Conservation (phyloP, 108 stramenopile species). For the Aurantiochytrium sp. region DNA sequence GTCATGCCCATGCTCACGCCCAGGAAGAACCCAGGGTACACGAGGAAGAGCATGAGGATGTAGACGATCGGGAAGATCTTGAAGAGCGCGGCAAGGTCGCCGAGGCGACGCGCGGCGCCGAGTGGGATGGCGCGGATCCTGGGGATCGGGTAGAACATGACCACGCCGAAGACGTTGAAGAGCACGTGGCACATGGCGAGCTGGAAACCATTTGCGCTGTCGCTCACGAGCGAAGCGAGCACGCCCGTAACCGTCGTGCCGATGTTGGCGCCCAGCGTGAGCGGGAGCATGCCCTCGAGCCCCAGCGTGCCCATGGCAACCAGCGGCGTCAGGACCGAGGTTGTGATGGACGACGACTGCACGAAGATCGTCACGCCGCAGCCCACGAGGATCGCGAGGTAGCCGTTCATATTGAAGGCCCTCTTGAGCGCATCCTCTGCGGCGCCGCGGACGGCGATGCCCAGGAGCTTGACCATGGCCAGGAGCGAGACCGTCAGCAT, state of each 20-base stretch:
- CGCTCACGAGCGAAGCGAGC: constrained; percentile 66
- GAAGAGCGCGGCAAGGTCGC: constrained; percentile 30
- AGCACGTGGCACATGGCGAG: constrained; percentile 72
- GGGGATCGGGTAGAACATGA: constrained; percentile 74
- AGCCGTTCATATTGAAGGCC: constrained; percentile 75
- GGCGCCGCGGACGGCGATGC: constrained; percentile 65
- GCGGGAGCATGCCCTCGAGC: constrained; percentile 42
- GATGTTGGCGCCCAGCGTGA: constrained; percentile 80
- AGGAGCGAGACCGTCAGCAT: constrained; percentile 69
- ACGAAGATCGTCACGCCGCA: constrained; percentile 71
- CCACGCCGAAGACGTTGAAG: constrained; percentile 75
- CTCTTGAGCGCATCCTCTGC: constrained; percentile 74
- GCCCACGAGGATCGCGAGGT: constrained; percentile 70
- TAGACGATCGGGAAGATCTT: constrained; percentile 64
- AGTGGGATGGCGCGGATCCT: constrained; percentile 68
- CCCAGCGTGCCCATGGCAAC: constrained; percentile 65
- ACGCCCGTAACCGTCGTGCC: constrained; percentile 74
- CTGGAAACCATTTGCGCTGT: constrained; percentile 60
- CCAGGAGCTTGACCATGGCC: constrained; percentile 70
- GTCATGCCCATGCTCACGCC: not conserved
- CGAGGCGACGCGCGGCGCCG: constrained; percentile 58
- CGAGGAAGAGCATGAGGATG: constrained; percentile 63
- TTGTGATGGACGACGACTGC: constrained; percentile 70
- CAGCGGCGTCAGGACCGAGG: constrained; percentile 70
- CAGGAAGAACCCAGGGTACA: constrained; percentile 59